Base-by-base conservation (phyloP, 2,329 filamentous ascomycete genomes). In the Sporothrix protearum region DNA sequence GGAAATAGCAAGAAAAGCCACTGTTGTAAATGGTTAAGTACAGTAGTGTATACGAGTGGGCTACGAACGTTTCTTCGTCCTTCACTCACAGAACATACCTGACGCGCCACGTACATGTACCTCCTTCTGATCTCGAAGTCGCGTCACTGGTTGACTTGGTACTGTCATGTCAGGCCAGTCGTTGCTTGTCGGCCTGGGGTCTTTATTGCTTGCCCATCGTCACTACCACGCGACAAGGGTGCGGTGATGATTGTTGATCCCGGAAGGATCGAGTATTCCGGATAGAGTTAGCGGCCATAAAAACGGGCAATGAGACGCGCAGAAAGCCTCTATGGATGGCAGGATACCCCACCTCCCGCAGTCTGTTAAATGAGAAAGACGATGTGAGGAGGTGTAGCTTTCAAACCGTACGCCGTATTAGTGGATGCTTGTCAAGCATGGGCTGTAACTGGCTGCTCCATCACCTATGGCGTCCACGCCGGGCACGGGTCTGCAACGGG, bases 221-320 rank as follows among this genome's bases (percentile, higher is more conserved):
- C 47, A 66, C 55, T 14, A 47, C 70, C 53, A 69, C 33, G 22
- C 30, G 30, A 59, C 63, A 42, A n/a, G 69, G 71, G 49, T 53
- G 12, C 55, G 6, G 30, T 39, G 45, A 59, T 61, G 42, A 61
- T 39, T n/a, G 47, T 33, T 59, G 47, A 59, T 69, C 53, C 64
- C 49, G 5, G 57, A 33, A 28, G 68, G 28, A 19, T 63, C 19
- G 39, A 73, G 64, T 33, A 30, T 71, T 67, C 55, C 69, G 45
- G 53, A 69, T 71, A 36, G 30, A 63, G 71, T 55, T 73, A 71
- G 72, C 39, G 59, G 61, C 39, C 45, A 57, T 19, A 42, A 28
- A 57, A 69, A 69, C 47, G 28, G 59, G 67, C 47, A 68, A 45
- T 61, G 51, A 68, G 49, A 59, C 61, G 71, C 70, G 66, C 71